Evolutionary conservation across 192 early-diverging fungal species (phyloP).

Genomic region (Entomortierella parvispora): DNA sequence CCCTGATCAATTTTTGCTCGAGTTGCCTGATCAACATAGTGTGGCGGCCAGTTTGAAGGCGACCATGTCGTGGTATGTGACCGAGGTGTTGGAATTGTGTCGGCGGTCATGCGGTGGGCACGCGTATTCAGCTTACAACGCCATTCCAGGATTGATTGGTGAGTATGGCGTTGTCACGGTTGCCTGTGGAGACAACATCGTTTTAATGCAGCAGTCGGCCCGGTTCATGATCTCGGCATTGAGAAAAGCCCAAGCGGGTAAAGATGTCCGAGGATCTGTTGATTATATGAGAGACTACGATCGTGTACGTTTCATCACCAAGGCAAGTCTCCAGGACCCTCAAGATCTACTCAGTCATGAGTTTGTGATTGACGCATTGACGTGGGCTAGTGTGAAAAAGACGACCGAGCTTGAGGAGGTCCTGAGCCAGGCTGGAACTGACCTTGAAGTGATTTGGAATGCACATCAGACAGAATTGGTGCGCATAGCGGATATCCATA

Average conservation of each 20-base stretch:
- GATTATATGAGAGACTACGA: constrained; percentile 53
- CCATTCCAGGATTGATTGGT: constrained; percentile 63
- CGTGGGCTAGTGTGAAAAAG: constrained; percentile 56
- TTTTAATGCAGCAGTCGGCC: constrained; percentile 59
- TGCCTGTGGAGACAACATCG: constrained; percentile 56
- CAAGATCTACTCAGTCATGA: constrained; percentile 53
- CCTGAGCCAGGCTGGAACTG: constrained; percentile 19
- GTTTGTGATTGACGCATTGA: constrained; percentile 47
- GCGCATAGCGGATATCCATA: constrained; percentile 51
- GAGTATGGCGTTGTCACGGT: constrained; percentile 76
- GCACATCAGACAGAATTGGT: constrained; percentile 45
- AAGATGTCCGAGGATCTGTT: constrained; percentile 49
- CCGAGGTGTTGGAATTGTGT: constrained; percentile 60
- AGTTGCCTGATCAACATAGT: constrained; percentile 65
- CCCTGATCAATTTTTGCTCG: constrained; percentile 53
- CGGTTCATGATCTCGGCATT: constrained; percentile 53
- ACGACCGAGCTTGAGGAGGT: constrained; percentile 20
- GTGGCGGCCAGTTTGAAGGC: constrained; percentile 65
- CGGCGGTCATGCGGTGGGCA: constrained; percentile 70
- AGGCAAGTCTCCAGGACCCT: constrained; percentile 41
- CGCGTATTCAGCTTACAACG: constrained; percentile 74
- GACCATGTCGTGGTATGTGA: constrained; percentile 59
- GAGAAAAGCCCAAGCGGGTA: constrained; percentile 36
- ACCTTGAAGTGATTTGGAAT: constrained; percentile 44
- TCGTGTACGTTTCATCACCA: constrained; percentile 23